A percentile compares a stretch with the other conserved stretches of the same genome.
phyloP scores from a whole-genome alignment of 768 basidiomycete species.

The Lactifluus subvellereus region DNA sequence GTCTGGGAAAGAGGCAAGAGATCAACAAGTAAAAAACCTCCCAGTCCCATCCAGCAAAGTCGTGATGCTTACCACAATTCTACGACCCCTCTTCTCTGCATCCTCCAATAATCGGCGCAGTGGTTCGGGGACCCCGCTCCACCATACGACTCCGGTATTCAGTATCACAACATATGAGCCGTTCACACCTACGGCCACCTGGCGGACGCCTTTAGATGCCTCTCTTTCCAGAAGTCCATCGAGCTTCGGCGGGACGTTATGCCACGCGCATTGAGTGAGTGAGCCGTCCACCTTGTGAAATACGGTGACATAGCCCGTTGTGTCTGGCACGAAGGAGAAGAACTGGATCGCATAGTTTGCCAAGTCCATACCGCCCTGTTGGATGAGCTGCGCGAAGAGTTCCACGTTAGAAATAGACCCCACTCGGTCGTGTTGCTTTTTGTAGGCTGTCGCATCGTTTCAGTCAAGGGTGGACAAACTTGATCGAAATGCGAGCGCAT shows the following conservation, averaged over 20 bases:
- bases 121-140: not conserved
- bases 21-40: not conserved
- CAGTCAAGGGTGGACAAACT: not conserved
- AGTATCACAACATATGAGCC: conserved; percentile 11
- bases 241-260: conserved; percentile 4
- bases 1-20: not conserved
- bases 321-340: conserved; percentile 15
- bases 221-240: conserved; percentile 6
- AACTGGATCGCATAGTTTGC: conserved; percentile 5
- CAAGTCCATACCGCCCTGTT: not conserved
- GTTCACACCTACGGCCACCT: conserved; percentile 11
- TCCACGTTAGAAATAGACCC: conserved; percentile 5
- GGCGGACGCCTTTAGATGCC: conserved; percentile 7
- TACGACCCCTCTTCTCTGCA: not conserved
- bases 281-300: conserved; percentile 6
- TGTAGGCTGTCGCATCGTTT: not conserved
- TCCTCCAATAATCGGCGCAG: conserved; percentile 1
- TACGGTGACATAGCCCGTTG: conserved; percentile 7
- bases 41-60: not conserved
- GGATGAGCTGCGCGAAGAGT: not conserved
- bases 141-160: conserved; percentile 9
- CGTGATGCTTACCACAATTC: not conserved
- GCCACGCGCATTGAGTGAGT: conserved; percentile 6
- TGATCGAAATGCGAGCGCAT: not conserved
- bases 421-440: not conserved